Evolutionary conservation across 1,139 yeast genomes (phyloP).

Genomic region (Taphrina pruni): DNA sequence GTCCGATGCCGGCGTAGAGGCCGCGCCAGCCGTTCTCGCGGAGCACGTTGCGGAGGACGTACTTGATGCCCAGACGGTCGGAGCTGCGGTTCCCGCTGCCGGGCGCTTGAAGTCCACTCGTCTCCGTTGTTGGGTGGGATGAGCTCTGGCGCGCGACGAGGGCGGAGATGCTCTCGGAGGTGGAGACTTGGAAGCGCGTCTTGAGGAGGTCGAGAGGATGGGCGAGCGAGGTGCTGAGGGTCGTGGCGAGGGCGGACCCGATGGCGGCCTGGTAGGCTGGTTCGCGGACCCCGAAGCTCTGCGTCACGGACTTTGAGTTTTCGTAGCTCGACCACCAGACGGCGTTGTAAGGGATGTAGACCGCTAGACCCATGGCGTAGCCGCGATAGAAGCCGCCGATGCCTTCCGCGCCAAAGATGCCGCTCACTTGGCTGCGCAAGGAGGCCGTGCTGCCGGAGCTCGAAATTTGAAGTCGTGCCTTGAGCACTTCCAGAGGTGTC

Average conservation of each 20-base stretch:
- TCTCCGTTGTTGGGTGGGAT: background rate
- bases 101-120: slow-evolving; percentile 4
- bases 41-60: slow-evolving; percentile 37
- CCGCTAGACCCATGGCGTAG: slow-evolving; percentile 53
- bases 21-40: slow-evolving; percentile 39
- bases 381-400: slow-evolving; percentile 55
- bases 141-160: slow-evolving; percentile 4
- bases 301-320: slow-evolving; percentile 35
- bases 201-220: slow-evolving; percentile 56
- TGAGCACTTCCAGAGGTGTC: slow-evolving; percentile 58
- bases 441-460: slow-evolving; percentile 35
- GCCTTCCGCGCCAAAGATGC: slow-evolving; percentile 53
- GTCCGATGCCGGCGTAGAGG: slow-evolving; percentile 39
- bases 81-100: background rate
- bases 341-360: slow-evolving; percentile 46
- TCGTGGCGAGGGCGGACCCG: slow-evolving; percentile 54
- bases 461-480: slow-evolving; percentile 55
- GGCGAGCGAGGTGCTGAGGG: slow-evolving; percentile 53
- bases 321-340: slow-evolving; percentile 47
- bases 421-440: slow-evolving; percentile 48
- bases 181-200: slow-evolving; percentile 54
- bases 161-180: slow-evolving; percentile 22
- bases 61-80: slow-evolving; percentile 26
- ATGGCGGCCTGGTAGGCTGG: slow-evolving; percentile 45
- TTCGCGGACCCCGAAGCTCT: slow-evolving; percentile 16